Evolutionary conservation across 108 stramenopile species (phyloP), one percentile per base, ranked within the genome.

Genomic region (Skeletonema costatum): DNA sequence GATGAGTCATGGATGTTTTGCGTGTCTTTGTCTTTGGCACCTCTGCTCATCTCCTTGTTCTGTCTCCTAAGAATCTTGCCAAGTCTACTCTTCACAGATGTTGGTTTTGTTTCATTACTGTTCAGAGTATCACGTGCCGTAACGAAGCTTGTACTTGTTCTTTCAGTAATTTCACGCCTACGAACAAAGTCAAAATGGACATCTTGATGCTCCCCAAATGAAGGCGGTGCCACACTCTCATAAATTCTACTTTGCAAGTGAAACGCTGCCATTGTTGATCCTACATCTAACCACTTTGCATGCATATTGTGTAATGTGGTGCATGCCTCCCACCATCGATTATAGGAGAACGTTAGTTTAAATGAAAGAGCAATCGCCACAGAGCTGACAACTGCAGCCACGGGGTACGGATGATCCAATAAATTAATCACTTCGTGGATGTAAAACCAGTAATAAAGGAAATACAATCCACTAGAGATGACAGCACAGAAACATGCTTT

Each of bases 291-390:
- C 92, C 92, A 93, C 66, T 89, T 90, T 39, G 81, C 74, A 42
- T 89, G 86, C 92, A 93, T 93, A 33, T 44, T 65, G 76, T 91
- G 88, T 35, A 93, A 74, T 29, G 87, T 81, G 7, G 87, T 87
- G 36, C 74, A 79, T 14, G 89, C 92, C 68, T 93, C 90, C 90
- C 92, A 93, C 68, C 82, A 89, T 30, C 65, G 31, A 32, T 76
- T 75, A 51, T 73, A 73, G 29, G 64, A 85, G 80, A 82, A 90
- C n/a, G 77, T 86, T 44, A 81, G 74, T 56, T 87, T 87, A 67
- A 87, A 88, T 14, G 88, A 83, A 5, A 92, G 75, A 44, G 90
- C 66, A 50, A 92, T 89, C 1, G 88, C 86, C 73, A 92, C 86
- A 9, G 89, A 87, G 53, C 82, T 44, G 31, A 90, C 65, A 25